Conservation (phyloP, 176 grass and related monocot genomes). For the Calamus simplicifolius region DNA sequence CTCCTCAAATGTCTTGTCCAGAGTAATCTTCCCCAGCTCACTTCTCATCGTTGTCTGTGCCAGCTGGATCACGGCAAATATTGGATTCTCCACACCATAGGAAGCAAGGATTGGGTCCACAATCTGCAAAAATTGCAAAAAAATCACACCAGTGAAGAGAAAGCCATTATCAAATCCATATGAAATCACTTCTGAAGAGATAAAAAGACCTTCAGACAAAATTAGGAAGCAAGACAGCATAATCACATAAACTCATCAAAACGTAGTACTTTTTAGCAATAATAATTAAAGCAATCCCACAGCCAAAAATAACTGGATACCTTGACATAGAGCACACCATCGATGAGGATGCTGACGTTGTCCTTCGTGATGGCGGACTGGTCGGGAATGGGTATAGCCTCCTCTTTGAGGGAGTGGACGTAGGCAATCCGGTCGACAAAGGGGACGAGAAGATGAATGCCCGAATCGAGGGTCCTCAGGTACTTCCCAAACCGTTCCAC, state of each 20-base stretch:
- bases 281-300: not conserved
- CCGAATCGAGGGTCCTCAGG: conserved; percentile 62
- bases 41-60: conserved; percentile 97
- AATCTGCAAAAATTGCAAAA: conserved; percentile 40
- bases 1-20: conserved; percentile 92
- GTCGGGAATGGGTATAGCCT: conserved; percentile 85
- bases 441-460: conserved; percentile 75
- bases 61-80: conserved; percentile 80
- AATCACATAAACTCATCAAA: too few species aligned
- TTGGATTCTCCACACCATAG: conserved; percentile 87
- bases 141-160: not conserved
- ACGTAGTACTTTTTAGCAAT: too few species aligned
- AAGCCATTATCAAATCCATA: too few species aligned
- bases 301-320: conserved; percentile 22
- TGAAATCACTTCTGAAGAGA: too few species aligned
- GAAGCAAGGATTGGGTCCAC: conserved; percentile 85
- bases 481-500: conserved; percentile 87
- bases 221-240: too few species aligned
- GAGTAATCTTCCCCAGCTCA: conserved; percentile 88
- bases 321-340: conserved; percentile 89
- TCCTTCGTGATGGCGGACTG: conserved; percentile 95
- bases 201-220: too few species aligned
- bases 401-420: conserved; percentile 97
- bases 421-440: conserved; percentile 77
- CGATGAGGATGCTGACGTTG: conserved; percentile 86